Percentiles rank a stretch among this genome's conserved stretches.
Conservation (phyloP, 805 yeast genomes). For the Tetrapisispora phaffii region DNA sequence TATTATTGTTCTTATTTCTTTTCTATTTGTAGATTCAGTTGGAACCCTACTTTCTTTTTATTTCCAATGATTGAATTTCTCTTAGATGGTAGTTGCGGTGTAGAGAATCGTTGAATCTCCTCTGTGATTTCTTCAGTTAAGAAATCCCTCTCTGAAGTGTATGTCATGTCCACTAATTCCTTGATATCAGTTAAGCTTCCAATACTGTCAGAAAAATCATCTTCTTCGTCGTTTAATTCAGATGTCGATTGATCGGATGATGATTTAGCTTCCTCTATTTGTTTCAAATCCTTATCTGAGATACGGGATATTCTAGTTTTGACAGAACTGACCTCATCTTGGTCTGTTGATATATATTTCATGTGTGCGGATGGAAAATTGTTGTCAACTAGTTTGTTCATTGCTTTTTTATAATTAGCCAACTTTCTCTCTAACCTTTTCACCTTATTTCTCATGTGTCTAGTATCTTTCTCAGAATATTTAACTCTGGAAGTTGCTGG, state of each 20-base stretch:
- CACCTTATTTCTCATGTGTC: conserved; percentile 20
- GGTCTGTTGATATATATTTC: background rate
- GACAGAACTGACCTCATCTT: conserved; percentile 3
- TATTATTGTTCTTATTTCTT: conserved; percentile 1
- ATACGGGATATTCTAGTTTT: conserved; percentile 19
- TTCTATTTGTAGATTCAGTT: conserved; percentile 16
- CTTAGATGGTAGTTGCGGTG: conserved; percentile 1
- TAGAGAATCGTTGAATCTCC: background rate
- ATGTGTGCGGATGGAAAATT: conserved; percentile 1
- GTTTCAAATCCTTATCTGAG: conserved; percentile 17
- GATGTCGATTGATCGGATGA: conserved; percentile 12
- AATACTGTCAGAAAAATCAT: conserved; percentile 2
- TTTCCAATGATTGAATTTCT: conserved; percentile 3
- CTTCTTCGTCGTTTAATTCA: conserved; percentile 4
- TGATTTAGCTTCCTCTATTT: conserved; percentile 20
- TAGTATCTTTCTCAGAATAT: conserved; percentile 2
- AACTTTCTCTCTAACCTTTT: conserved; percentile 24
- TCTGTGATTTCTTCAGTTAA: background rate
- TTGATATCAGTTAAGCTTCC: background rate
- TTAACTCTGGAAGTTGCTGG: background rate
- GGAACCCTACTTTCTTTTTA: conserved; percentile 16
- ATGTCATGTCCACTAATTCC: conserved; percentile 2
- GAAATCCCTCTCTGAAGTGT: conserved; percentile 2
- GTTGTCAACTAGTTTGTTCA: conserved; percentile 14
- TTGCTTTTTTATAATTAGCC: conserved; percentile 20